These are phyloP conservation scores for Flaveria linearis DNA, from an alignment of 129 eudicot species.

Conservation along the genomic window DNA sequence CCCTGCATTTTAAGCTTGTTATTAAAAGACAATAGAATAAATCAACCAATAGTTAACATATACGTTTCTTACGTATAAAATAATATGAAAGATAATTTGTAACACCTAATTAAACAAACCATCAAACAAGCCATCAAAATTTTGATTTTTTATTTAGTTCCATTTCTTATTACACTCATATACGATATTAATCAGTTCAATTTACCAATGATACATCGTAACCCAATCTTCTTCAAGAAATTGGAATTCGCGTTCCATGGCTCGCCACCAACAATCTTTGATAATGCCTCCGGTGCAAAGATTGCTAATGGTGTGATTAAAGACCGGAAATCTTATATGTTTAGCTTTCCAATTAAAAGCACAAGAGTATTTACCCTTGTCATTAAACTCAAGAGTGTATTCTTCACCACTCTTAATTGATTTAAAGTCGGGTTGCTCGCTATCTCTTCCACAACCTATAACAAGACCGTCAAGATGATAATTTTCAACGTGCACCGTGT, in stretches of 20 bases:
- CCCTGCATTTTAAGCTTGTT: too few relatives aligned
- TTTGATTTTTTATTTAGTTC: not conserved
- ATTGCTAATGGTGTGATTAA: conserved; percentile 11
- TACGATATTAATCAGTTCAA: not conserved
- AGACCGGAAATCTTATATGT: conserved; percentile 17
- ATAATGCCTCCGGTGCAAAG: conserved; percentile 4
- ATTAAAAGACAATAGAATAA: too few relatives aligned
- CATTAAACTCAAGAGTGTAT: conserved; percentile 11
- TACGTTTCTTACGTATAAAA: too few relatives aligned
- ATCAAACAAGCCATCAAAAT: too few relatives aligned
- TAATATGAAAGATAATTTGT: too few relatives aligned
- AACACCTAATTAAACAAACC: too few relatives aligned
- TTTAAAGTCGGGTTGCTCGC: not conserved
- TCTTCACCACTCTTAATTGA: not conserved
- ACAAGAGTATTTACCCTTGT: not conserved
- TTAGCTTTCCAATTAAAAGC: not conserved
- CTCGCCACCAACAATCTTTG: conserved; percentile 20
- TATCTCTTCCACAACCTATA: conserved; percentile 12
- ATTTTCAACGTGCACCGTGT: not conserved
- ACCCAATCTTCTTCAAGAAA: not conserved
- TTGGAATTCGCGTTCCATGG: not conserved
- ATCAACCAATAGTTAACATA: too few relatives aligned
- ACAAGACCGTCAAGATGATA: not conserved
- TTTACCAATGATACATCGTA: conserved; percentile 19
- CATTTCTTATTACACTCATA: not conserved